Base-by-base conservation (phyloP, 805 yeast genomes). In the Phaffomyces opuntiae region DNA sequence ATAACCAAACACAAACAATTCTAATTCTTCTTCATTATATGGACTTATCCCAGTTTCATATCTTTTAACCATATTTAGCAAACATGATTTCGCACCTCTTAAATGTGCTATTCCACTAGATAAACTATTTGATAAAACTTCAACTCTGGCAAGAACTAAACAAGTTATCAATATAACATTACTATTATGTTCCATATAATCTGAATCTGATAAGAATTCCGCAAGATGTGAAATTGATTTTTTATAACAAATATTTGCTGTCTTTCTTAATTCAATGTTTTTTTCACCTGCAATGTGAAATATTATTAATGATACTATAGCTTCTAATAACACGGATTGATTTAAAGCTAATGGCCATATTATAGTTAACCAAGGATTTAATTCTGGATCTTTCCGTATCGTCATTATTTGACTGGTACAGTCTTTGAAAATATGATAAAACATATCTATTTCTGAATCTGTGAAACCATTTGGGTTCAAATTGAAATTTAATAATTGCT, bases 51-150 rank as follows among this genome's bases (percentile, higher is more conserved):
- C 34, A n/a, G 19, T n/a, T 13, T 38, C 40, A 38, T 38, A 38
- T 17, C 32, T 27, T 27, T 27, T 38, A 27, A 38, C 34, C 11
- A 38, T 26, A 11, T 38, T 38, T 16, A 38, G 17, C 25, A 38
- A 27, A 27, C 40, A 38, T 11, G 40, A 38, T 17, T 38, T 38
- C 4, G 40, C 40, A 16, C 40, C 40, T 38, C 40, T 38, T 38
- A 38, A 27, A 27, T 38, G 40, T 12, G 40, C 24, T 9, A 38
- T 38, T 1, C 40, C 40, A 38, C 40, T n/a, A 27, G 34, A 27
- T 17, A 32, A 27, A 11, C 33, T 38, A 8, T 27, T 38, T 16
- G n/a, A 38, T 32, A 32, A 38, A 26, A 38, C 40, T 26, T 38
- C 33, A 7, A 21, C 33, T 12, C 32, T 27, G 7, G 40, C 34